These are phyloP conservation scores for Thalassiosira exigua DNA, from an alignment of 352 stramenopile species.

Conservation along the genomic window DNA sequence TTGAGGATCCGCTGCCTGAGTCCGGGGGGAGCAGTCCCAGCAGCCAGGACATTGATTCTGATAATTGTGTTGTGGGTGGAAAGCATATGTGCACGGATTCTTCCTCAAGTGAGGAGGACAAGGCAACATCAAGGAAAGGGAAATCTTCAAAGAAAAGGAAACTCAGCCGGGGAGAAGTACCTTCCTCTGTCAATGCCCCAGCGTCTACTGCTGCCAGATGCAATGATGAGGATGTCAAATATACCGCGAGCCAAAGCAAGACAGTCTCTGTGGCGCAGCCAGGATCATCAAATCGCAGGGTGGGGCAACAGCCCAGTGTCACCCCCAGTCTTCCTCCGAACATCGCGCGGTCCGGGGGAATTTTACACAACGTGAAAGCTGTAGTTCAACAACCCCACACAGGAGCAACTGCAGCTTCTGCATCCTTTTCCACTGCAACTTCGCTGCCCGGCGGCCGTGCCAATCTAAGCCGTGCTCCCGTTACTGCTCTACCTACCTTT, in stretches of 20 bases:
- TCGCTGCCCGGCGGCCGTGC: constrained; percentile 40
- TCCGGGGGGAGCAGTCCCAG: constrained; percentile 45
- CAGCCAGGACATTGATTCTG: constrained; percentile 59
- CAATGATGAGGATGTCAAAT: too few relatives aligned
- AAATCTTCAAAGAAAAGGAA: constrained; percentile 13
- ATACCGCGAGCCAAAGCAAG: too few relatives aligned
- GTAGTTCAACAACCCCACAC: background rate
- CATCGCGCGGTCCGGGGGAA: constrained; percentile 76
- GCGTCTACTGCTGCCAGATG: constrained; percentile 4
- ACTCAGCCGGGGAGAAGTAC: background rate
- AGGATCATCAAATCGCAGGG: background rate
- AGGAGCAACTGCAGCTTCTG: background rate
- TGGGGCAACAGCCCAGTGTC: background rate
- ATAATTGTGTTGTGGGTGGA: constrained; percentile 48
- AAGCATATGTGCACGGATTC: constrained; percentile 72
- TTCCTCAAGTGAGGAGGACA: constrained; percentile 63
- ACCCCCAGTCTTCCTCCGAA: constrained; percentile 62
- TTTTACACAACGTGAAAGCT: constrained; percentile 69
- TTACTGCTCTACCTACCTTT: constrained; percentile 73
- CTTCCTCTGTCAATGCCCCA: constrained; percentile 13
- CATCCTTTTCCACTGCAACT: background rate
- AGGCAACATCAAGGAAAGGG: background rate
- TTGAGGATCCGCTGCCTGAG: constrained; percentile 69
- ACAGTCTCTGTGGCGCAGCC: too few relatives aligned
- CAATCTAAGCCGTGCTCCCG: constrained; percentile 63